A percentile compares a stretch with the other conserved stretches of the same genome.
Evolutionary conservation across 768 basidiomycete species (phyloP).

Genomic region (Pisolithus albus): DNA sequence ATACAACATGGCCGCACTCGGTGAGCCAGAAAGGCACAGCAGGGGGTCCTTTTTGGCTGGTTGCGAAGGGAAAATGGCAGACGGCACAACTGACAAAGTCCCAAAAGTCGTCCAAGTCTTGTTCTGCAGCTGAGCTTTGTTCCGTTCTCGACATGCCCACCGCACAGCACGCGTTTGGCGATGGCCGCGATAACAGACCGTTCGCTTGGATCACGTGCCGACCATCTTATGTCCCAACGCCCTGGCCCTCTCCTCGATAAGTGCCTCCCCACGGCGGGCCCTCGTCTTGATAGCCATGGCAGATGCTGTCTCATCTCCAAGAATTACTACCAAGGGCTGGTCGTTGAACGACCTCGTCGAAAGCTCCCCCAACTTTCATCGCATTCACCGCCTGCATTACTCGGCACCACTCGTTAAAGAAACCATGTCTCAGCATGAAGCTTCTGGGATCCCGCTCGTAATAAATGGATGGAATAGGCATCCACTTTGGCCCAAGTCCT

Average conservation of each 20-base stretch:
- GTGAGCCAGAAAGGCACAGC: slow-evolving; percentile 82
- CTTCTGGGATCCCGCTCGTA: slow-evolving; percentile 52
- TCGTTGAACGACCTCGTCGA: slow-evolving; percentile 35
- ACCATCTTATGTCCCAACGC: background rate
- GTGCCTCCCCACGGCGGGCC: background rate
- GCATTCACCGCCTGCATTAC: slow-evolving; percentile 32
- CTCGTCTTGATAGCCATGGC: background rate
- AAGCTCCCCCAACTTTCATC: slow-evolving; percentile 35
- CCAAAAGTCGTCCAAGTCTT: slow-evolving; percentile 66
- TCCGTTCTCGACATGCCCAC: slow-evolving; percentile 5
- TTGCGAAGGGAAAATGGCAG: slow-evolving; percentile 62
- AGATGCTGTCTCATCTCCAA: slow-evolving; percentile 3
- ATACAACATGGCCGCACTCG: slow-evolving; percentile 81
- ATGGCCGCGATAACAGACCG: background rate
- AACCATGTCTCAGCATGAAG: slow-evolving; percentile 41
- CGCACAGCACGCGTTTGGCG: background rate
- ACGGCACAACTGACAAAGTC: slow-evolving; percentile 66
- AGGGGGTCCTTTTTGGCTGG: slow-evolving; percentile 42
- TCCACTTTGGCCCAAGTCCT: slow-evolving; percentile 43
- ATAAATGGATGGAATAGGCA: slow-evolving; percentile 55
- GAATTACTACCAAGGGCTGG: slow-evolving; percentile 46
- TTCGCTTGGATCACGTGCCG: background rate
- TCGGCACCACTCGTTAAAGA: slow-evolving; percentile 22
- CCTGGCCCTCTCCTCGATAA: background rate
- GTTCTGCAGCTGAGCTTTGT: slow-evolving; percentile 4